A percentile compares a stretch with the other conserved stretches of the same genome.
Conservation (phyloP, 2,329 filamentous ascomycete genomes). For the Aspergillus pseudoterreus region DNA sequence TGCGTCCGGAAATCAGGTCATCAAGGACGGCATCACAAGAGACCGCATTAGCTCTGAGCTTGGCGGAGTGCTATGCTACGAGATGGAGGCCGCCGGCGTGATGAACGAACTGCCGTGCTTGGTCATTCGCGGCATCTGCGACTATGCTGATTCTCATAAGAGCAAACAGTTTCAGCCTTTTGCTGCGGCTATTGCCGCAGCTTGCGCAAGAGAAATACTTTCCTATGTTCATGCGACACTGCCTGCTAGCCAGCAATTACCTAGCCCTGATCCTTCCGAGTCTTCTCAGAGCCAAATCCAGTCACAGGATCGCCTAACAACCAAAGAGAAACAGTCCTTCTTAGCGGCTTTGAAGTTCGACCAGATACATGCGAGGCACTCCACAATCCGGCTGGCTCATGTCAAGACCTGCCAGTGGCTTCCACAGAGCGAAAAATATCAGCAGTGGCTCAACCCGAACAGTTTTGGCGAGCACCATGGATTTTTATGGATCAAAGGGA, state of each 20-base stretch:
- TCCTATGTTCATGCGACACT: too few species aligned
- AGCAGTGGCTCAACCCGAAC: slow-evolving; percentile 30
- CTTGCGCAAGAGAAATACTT: too few species aligned
- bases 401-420: slow-evolving; percentile 41
- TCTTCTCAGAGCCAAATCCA: neutral
- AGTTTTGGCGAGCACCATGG: slow-evolving; percentile 15
- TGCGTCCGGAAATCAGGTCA: neutral
- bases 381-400: slow-evolving; percentile 35
- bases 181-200: slow-evolving; percentile 23
- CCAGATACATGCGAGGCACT: slow-evolving; percentile 34
- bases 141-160: slow-evolving; percentile 25
- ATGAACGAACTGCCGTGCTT: neutral
- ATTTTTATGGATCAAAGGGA: slow-evolving; percentile 33
- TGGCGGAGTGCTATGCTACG: neutral
- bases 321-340: slow-evolving; percentile 9
- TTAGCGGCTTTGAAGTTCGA: slow-evolving; percentile 32
- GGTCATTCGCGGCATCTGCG: slow-evolving; percentile 19
- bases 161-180: slow-evolving; percentile 27
- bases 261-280: slow-evolving; percentile 1
- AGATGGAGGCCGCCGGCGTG: neutral
- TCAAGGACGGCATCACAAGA: neutral
- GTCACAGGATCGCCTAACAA: neutral
- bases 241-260: slow-evolving; percentile 16
- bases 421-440: slow-evolving; percentile 26
- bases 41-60: neutral